A percentile compares a stretch with the other conserved stretches of the same genome.
phyloP scores from a whole-genome alignment of 257 asterid genomes.

The Phtheirospermum japonicum region DNA sequence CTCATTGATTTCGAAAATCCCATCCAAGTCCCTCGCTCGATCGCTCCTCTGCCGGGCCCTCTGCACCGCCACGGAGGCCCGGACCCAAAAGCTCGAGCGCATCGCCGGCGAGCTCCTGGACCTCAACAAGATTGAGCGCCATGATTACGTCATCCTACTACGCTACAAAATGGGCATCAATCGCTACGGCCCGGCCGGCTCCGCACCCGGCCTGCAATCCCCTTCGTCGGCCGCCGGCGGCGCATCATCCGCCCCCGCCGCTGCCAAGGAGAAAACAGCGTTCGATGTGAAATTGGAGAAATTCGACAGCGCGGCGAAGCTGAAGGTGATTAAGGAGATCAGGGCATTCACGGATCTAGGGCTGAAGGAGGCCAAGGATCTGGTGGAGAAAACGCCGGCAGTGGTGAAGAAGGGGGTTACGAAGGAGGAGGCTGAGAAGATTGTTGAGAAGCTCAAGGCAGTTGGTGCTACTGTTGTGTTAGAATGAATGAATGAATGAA shows the following conservation, averaged over 20 bases:
- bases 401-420: conserved; percentile 75
- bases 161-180: conserved; percentile 66
- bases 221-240: conserved; percentile 27
- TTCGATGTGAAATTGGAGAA: conserved; percentile 73
- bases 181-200: conserved; percentile 56
- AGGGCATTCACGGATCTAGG: conserved; percentile 79
- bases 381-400: conserved; percentile 77
- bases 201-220: conserved; percentile 41
- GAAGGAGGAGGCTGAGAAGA: conserved; percentile 74
- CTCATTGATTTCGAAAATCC: conserved; percentile 38
- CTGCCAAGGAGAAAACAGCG: conserved; percentile 64
- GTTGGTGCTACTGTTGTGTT: conserved; percentile 73
- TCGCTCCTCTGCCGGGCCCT: conserved; percentile 41
- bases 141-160: conserved; percentile 61
- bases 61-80: conserved; percentile 43
- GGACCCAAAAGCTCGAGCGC: conserved; percentile 65
- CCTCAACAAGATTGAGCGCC: conserved; percentile 73
- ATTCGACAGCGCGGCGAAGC: conserved; percentile 67
- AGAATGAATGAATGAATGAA: conserved; percentile 33
- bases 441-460: conserved; percentile 69
- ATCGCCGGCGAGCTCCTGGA: conserved; percentile 67
- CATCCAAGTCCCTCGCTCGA: conserved; percentile 34
- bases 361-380: conserved; percentile 80
- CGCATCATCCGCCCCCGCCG: conserved; percentile 38
- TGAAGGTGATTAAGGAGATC: conserved; percentile 84